A percentile compares a stretch with the other conserved stretches of the same genome.
phyloP scores from a whole-genome alignment of 768 basidiomycete genomes.

The Pleurotus platypus region DNA sequence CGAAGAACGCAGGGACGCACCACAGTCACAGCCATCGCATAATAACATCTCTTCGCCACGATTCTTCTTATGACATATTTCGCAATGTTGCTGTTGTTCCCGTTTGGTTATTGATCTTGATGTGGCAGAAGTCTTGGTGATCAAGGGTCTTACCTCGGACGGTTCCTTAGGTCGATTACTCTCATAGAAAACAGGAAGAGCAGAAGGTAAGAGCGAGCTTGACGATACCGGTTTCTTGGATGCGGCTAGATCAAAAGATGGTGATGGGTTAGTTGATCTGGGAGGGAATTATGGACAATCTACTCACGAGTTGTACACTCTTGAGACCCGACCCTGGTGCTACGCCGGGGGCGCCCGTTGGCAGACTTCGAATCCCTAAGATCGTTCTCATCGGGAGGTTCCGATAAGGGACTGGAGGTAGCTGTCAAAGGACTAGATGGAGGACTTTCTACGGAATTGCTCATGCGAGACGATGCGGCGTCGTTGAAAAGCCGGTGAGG shows the following conservation, averaged over 20 bases:
- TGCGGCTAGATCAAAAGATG: constrained; percentile 20
- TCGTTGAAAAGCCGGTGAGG: constrained; percentile 25
- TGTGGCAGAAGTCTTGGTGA: constrained; percentile 17
- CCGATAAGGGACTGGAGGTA: constrained; percentile 74
- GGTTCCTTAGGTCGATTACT: constrained; percentile 41
- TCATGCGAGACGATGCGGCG: constrained; percentile 38
- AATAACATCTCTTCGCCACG: constrained; percentile 90
- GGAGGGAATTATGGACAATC: neutral
- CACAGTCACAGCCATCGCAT: constrained; percentile 83
- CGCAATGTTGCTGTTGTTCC: constrained; percentile 70
- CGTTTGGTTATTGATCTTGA: constrained; percentile 19
- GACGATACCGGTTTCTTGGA: constrained; percentile 30
- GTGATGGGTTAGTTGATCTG: constrained; percentile 9
- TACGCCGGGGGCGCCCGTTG: constrained; percentile 50
- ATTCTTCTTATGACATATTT: constrained; percentile 89
- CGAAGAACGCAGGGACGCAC: constrained; percentile 29
- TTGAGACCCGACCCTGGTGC: constrained; percentile 45
- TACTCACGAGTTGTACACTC: constrained; percentile 43
- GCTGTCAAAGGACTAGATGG: constrained; percentile 76
- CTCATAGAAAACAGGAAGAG: constrained; percentile 47
- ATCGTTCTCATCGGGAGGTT: constrained; percentile 77
- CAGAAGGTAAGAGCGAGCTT: constrained; percentile 23
- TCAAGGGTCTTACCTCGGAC: constrained; percentile 45
- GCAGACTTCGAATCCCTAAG: constrained; percentile 36
- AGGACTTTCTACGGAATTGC: constrained; percentile 44